These are phyloP conservation scores for Globisporangium acanthophoron DNA, from an alignment of 352 stramenopile genomes.

Conservation along the genomic window DNA sequence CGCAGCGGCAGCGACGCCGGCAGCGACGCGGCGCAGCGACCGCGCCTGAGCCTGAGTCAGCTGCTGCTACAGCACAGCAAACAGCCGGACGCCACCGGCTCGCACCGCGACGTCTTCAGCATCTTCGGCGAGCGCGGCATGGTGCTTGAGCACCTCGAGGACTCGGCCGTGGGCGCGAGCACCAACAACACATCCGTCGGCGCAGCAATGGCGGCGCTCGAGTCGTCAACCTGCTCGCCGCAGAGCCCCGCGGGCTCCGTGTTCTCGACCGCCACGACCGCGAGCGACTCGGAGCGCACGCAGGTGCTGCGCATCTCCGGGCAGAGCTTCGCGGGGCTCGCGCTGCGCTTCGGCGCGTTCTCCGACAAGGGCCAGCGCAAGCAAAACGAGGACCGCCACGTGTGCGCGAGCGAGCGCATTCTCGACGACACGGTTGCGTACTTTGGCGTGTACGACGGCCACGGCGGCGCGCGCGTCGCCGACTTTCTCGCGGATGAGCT, in stretches of 20 bases:
- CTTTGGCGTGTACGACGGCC: constrained; percentile 84
- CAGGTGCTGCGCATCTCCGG: constrained; percentile 39
- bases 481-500: constrained; percentile 61
- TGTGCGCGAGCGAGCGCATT: constrained; percentile 40
- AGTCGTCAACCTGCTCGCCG: constrained; percentile 33
- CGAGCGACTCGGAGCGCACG: constrained; percentile 70
- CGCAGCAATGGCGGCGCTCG: constrained; percentile 3
- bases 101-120: constrained; percentile 80
- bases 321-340: constrained; percentile 46
- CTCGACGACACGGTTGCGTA: constrained; percentile 63
- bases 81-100: constrained; percentile 30
- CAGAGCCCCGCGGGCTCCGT: constrained; percentile 53
- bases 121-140: constrained; percentile 81
- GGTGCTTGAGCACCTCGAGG: constrained; percentile 39
- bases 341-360: constrained; percentile 61
- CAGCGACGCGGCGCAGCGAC: constrained; percentile 13
- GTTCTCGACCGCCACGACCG: constrained; percentile 69
- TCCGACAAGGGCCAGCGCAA: constrained; percentile 75
- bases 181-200: constrained; percentile 1
- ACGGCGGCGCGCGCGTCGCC: constrained; percentile 63
- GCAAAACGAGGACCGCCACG: constrained; percentile 68
- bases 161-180: constrained; percentile 5
- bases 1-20: constrained; percentile 4
- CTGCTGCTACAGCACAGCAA: constrained; percentile 52
- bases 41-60: constrained; percentile 44